phyloP scores from a whole-genome alignment of 2,329 filamentous ascomycete genomes.

The Xylaria sp. region DNA sequence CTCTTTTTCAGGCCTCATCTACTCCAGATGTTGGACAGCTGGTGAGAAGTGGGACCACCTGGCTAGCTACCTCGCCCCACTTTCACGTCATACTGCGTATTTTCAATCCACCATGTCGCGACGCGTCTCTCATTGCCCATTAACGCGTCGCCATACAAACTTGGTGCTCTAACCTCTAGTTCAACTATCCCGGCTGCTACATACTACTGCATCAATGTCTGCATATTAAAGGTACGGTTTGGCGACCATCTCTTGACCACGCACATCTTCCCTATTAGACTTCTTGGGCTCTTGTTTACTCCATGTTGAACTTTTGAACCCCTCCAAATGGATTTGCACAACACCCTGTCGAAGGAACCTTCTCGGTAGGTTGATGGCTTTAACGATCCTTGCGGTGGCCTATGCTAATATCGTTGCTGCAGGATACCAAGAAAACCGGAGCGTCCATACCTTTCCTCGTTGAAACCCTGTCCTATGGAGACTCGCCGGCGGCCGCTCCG shows the following conservation, averaged over 20 bases:
- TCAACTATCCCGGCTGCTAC: not conserved
- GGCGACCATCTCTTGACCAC: not conserved
- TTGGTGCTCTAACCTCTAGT: conserved; percentile 6
- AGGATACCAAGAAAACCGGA: conserved; percentile 38
- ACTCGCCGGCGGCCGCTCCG: conserved; percentile 48
- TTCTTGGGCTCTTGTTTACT: conserved; percentile 6
- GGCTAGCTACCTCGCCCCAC: conserved; percentile 36
- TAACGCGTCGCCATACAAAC: conserved; percentile 36
- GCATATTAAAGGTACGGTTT: not conserved
- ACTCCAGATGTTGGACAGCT: not conserved
- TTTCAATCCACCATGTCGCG: conserved; percentile 7
- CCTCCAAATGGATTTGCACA: conserved; percentile 31
- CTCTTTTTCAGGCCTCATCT: not conserved
- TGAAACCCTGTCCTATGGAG: conserved; percentile 32
- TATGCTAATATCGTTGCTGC: not conserved
- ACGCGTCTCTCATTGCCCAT: conserved; percentile 38
- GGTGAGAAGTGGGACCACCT: not conserved
- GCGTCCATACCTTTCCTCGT: conserved; percentile 38
- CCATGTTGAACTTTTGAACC: conserved; percentile 4
- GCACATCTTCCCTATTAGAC: not conserved
- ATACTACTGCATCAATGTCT: not conserved
- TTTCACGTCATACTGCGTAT: conserved; percentile 24
- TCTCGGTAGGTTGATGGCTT: conserved; percentile 27
- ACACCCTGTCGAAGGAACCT: conserved; percentile 17
- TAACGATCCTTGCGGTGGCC: not conserved